These are phyloP conservation scores for Erysimum cheiri DNA, from an alignment of 441 rosid genomes.

Conservation along the genomic window DNA sequence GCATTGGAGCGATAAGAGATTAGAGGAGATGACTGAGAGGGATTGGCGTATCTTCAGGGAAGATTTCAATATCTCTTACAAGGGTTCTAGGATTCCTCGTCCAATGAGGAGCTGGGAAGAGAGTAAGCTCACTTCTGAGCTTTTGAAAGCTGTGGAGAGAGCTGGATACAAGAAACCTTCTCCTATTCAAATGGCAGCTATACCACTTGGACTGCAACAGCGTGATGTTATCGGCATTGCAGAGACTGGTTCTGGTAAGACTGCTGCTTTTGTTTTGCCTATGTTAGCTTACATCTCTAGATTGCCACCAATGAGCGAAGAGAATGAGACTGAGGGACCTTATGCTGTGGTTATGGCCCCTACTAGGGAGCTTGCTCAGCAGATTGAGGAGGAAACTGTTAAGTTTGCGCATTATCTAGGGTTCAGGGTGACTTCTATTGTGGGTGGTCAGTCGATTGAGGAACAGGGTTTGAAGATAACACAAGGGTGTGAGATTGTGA, in stretches of 20 bases:
- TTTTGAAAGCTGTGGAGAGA: slow-evolving; percentile 84
- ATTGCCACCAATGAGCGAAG: slow-evolving; percentile 80
- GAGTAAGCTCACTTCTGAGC: slow-evolving; percentile 74
- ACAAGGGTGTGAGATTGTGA: slow-evolving; percentile 95
- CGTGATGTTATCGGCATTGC: slow-evolving; percentile 95
- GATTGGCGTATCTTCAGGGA: slow-evolving; percentile 97
- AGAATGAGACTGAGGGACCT: slow-evolving; percentile 91
- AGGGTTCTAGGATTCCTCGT: slow-evolving; percentile 88
- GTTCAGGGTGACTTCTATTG: slow-evolving; percentile 87
- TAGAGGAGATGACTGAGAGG: slow-evolving; percentile 91
- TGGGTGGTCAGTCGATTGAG: slow-evolving; percentile 94
- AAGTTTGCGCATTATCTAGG: slow-evolving; percentile 92
- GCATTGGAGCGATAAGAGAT: slow-evolving; percentile 91
- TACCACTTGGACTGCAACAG: slow-evolving; percentile 89
- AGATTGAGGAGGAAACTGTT: slow-evolving; percentile 95
- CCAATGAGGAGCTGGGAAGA: slow-evolving; percentile 95
- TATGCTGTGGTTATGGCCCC: slow-evolving; percentile 97
- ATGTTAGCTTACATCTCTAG: slow-evolving; percentile 90
- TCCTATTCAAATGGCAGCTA: slow-evolving; percentile 92
- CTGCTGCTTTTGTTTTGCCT: slow-evolving; percentile 94
- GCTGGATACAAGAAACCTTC: slow-evolving; percentile 89
- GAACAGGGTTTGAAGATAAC: slow-evolving; percentile 91
- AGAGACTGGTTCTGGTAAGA: slow-evolving; percentile 95
- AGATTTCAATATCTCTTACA: slow-evolving; percentile 88
- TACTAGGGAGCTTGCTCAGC: slow-evolving; percentile 90